Evolutionary conservation across 2,329 filamentous ascomycete species (phyloP), one percentile per base, ranked within the genome.

Genomic region (Trichoderma asperellum): DNA sequence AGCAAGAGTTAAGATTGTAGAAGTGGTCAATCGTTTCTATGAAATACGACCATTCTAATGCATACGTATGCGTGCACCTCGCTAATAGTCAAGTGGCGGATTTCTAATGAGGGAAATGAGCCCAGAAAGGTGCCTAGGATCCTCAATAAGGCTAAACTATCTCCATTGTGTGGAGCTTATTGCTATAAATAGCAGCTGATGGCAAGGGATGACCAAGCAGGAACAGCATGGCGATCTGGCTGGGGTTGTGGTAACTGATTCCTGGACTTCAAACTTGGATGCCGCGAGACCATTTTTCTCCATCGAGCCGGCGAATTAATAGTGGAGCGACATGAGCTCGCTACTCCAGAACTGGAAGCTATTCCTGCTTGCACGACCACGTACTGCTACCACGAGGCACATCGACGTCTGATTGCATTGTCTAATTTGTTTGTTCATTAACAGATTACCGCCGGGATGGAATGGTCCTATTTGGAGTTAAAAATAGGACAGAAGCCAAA

Each of bases 241-340:
- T 18, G 53, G 34, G 37, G 56, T 49, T n/a, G 35, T 6, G 27
- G 40, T 35, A n/a, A 21, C 37, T 66, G 53, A 66, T 66, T 66
- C 29, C 58, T 66, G 63, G 63, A 66, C 53, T 58, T 55, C 37
- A 66, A 57, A 66, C 35, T 66, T 66, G 63, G 53, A 12, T 27
- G 47, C 63, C 63, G 63, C 27, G 7, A 24, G 24, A 32, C 47
- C 47, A 11, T 52, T 35, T 27, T 35, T 49, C 60, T 32, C 32
- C 43, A 18, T 49, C 29, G 21, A 27, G 32, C 32, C 18, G 40
- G 47, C 43, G 32, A 62, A 24, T 21, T 53, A 14, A 18, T 11
- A 34, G 29, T 62, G 43, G 60, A 29, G 43, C 29, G 12, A 24
- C n/a, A 62, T 18, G 43, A 21, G 11, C 29, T 62, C 14, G 21